Evolutionary conservation across 2,329 filamentous ascomycete species (phyloP).

Genomic region (Aspergillus pseudoterreus): DNA sequence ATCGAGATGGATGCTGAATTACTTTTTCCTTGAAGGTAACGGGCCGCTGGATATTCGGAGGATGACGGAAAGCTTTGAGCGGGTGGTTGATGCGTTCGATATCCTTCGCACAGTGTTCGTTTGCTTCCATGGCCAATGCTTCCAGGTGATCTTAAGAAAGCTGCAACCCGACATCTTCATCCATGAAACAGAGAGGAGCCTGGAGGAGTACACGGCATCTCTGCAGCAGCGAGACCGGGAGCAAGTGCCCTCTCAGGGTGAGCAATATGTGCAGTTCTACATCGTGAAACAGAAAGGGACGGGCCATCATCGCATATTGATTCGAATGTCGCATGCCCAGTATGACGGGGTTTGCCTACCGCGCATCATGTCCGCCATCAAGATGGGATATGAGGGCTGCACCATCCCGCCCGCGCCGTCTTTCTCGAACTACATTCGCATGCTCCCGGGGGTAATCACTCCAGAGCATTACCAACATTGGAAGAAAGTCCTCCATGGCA

Average conservation of each 20-base stretch:
- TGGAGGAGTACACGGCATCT: constrained; percentile 52
- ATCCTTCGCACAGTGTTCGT: constrained; percentile 66
- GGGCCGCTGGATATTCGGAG: constrained; percentile 48
- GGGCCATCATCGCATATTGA: constrained; percentile 47
- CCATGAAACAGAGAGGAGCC: constrained; percentile 50
- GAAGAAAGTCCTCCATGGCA: constrained; percentile 55
- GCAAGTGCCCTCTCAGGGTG: constrained; percentile 55
- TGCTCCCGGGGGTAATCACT: constrained; percentile 36
- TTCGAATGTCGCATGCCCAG: constrained; percentile 65
- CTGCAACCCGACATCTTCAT: constrained; percentile 51
- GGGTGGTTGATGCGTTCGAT: constrained; percentile 59
- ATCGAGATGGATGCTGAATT: constrained; percentile 39
- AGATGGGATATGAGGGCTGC: constrained; percentile 48
- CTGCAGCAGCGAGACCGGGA: constrained; percentile 56
- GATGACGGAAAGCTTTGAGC: constrained; percentile 36
- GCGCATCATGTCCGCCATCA: constrained; percentile 59
- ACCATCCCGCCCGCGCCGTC: constrained; percentile 38
- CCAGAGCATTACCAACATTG: constrained; percentile 57
- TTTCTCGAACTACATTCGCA: constrained; percentile 47
- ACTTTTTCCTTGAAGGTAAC: constrained; percentile 58
- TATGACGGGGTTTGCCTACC: constrained; percentile 67
- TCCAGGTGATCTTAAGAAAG: constrained; percentile 57
- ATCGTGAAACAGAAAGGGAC: constrained; percentile 44
- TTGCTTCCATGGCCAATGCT: constrained; percentile 47
- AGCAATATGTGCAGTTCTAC: constrained; percentile 59